Percentiles rank a stretch among this genome's conserved stretches.
Evolutionary conservation across 2,329 filamentous ascomycete genomes (phyloP).

Genomic region (Pezicula carpinea): DNA sequence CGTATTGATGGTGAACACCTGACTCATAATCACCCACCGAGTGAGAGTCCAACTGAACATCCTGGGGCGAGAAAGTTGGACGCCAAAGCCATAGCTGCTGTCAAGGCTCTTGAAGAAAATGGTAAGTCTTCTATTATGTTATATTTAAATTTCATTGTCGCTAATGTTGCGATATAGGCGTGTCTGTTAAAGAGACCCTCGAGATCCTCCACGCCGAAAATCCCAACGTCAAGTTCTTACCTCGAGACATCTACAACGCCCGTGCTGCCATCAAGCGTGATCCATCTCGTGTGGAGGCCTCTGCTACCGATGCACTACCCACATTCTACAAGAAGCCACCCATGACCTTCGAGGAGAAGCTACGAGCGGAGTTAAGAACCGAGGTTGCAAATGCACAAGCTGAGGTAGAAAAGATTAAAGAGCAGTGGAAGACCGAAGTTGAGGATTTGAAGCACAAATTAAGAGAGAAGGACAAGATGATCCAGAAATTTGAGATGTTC

Average conservation of each 20-base stretch:
- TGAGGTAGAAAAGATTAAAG: conserved; percentile 52
- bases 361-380: conserved; percentile 55
- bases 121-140: conserved; percentile 40
- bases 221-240: conserved; percentile 57
- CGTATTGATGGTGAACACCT: conserved; percentile 55
- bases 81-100: conserved; percentile 63
- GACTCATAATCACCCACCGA: conserved; percentile 60
- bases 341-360: conserved; percentile 58
- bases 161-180: conserved; percentile 42
- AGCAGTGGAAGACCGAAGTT: conserved; percentile 52
- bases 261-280: conserved; percentile 63
- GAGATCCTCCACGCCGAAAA: conserved; percentile 61
- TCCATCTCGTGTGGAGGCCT: conserved; percentile 55
- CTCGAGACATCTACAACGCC: conserved; percentile 64
- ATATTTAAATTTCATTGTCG: conserved; percentile 8
- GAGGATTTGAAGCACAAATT: conserved; percentile 55
- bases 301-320: conserved; percentile 53
- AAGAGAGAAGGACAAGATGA: conserved; percentile 57
- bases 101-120: conserved; percentile 61
- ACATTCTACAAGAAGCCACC: conserved; percentile 64
- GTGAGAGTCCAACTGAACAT: conserved; percentile 62
- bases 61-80: conserved; percentile 62
- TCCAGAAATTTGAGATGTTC: conserved; percentile 63
- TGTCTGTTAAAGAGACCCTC: conserved; percentile 61
- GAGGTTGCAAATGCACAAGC: conserved; percentile 55